phyloP scores from a whole-genome alignment of 345 rosid genomes.

The Brassica incana region DNA sequence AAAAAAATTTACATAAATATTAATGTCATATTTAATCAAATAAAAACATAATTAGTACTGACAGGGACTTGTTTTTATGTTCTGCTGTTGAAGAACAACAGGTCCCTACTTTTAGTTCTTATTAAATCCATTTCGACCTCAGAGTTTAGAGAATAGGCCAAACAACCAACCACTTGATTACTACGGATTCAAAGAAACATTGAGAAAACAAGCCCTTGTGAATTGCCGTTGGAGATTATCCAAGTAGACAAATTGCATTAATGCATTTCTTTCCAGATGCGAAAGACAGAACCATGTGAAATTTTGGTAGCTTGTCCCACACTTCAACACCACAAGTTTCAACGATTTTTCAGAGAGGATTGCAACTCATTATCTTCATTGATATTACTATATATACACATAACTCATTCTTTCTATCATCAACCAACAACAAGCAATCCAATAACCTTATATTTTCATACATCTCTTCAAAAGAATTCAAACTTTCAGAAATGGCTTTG shows the following conservation, averaged over 20 bases:
- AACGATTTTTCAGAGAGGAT: conserved; percentile 1
- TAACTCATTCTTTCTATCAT: conserved; percentile 4
- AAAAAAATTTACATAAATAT: no score
- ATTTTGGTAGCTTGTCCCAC: conserved; percentile 15
- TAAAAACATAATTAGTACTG: background rate
- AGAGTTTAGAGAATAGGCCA: background rate
- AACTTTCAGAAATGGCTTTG: conserved; percentile 27
- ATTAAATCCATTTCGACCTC: background rate
- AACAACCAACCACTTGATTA: background rate
- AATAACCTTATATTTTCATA: conserved; percentile 7
- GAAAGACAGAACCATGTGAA: conserved; percentile 34
- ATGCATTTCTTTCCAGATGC: background rate
- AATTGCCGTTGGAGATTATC: background rate
- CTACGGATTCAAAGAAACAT: background rate
- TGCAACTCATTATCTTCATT: background rate
- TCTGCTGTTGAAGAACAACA: conserved; percentile 12
- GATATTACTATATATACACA: conserved; percentile 18
- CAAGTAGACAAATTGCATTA: conserved; percentile 5
- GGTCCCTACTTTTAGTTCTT: conserved; percentile 22
- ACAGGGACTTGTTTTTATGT: conserved; percentile 16
- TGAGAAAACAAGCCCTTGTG: conserved; percentile 29
- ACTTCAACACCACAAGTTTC: conserved; percentile 25
- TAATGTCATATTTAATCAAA: conserved; percentile 16
- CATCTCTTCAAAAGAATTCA: conserved; percentile 23
- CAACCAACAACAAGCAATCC: conserved; percentile 31